phyloP scores from a whole-genome alignment of 768 basidiomycete genomes.

The Paxillus ammoniavirescens region DNA sequence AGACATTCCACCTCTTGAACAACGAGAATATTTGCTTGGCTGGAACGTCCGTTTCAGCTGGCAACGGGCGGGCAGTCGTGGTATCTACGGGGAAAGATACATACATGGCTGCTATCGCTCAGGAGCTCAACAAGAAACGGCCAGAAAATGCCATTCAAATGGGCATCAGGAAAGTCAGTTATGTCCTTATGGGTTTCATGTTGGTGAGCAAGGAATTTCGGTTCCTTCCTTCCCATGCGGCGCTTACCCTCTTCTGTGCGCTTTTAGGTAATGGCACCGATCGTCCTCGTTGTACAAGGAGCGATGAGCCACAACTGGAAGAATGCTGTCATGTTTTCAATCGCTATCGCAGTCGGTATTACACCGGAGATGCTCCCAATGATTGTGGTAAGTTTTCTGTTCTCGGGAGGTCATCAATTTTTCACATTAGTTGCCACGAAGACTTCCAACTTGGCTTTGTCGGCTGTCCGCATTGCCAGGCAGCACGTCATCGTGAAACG shows the following conservation, averaged over 20 bases:
- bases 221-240: neutral
- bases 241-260: neutral
- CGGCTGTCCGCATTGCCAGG: conserved; percentile 52
- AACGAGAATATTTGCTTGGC: conserved; percentile 33
- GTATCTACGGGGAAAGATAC: conserved; percentile 32
- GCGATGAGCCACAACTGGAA: conserved; percentile 32
- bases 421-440: conserved; percentile 39
- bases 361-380: conserved; percentile 34
- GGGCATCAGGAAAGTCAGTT: conserved; percentile 34
- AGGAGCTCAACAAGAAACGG: conserved; percentile 30
- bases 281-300: conserved; percentile 30
- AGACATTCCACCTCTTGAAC: conserved; percentile 28
- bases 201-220: conserved; percentile 13
- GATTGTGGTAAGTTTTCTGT: conserved; percentile 26
- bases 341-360: conserved; percentile 30
- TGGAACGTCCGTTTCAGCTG: conserved; percentile 34
- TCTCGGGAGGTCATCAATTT: neutral
- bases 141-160: conserved; percentile 34
- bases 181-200: conserved; percentile 32
- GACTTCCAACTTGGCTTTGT: conserved; percentile 58
- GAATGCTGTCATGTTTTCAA: conserved; percentile 30
- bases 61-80: conserved; percentile 31
- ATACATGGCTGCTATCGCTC: conserved; percentile 35
- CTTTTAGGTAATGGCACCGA: conserved; percentile 29
- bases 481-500: conserved; percentile 62